Base-by-base conservation (phyloP, 495 filamentous ascomycete species). In the Talaromyces adpressus region DNA sequence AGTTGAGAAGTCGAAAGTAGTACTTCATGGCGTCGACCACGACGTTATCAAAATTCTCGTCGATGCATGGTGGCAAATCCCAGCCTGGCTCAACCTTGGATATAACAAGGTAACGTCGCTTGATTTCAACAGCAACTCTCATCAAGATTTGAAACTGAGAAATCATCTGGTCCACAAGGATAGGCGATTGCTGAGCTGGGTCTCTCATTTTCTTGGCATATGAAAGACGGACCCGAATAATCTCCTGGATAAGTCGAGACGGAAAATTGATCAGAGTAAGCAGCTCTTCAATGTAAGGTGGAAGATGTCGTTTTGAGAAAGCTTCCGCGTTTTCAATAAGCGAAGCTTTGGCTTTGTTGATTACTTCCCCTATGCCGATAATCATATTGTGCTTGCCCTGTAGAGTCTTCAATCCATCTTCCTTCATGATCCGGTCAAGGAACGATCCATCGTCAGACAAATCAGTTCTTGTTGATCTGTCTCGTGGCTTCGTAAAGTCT, bases 141-240 rank as follows among this genome's bases (percentile, higher is more conserved):
- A 98, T 86, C 62, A 98, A 75, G 52, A 96, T 91, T 71, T 95
- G 93, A 67, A 98, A 98, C 72, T 98, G 94, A 0, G 90, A 82
- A 59, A 98, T 96, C 89, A 98, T 93, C 71, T 97, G 92, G 66
- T 96, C 92, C 60, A 93, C 89, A 82, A 98, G 88, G 77, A 98
- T 90, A 18, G 87, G 81, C 64, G 91, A 91, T 68, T 94, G 89
- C 69, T 91, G 87, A 0, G 89, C 88, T 6, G 87, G 85, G 63
- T 98, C 94, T 72, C 92, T 94, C 87, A 97, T 96, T 67, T 92
- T 93, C 69, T 86, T 91, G 6, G 93, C 92, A 72, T 96, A 97
- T 34, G 86, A 87, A n/a, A 98, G 81, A 41, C 95, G 89, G 68
- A 97, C 87, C 27, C 89, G 89, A 72, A 97, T 97, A 71, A 98